Evolutionary conservation across 1,284 basidiomycete species (phyloP).

Genomic region (Rhodotorula sp.): DNA sequence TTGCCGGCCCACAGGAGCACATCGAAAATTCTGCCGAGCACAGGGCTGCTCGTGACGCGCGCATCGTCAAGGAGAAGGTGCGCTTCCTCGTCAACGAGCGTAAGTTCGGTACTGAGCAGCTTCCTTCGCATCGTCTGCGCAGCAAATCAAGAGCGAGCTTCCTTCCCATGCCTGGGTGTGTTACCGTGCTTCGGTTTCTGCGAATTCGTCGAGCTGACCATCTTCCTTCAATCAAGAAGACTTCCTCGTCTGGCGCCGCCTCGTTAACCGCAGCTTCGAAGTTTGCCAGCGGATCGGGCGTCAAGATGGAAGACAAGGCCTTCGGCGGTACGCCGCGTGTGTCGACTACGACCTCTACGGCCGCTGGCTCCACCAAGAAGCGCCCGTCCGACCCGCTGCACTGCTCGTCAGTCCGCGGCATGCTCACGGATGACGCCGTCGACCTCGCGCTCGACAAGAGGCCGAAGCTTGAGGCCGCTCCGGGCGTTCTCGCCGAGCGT

Average conservation of each 20-base stretch:
- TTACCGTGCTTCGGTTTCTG: no score
- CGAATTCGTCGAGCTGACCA: neutral
- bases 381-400: constrained; percentile 7
- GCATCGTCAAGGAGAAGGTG: constrained; percentile 3
- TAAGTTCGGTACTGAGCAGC: neutral
- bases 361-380: constrained; percentile 12
- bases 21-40: neutral
- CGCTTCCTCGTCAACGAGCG: no score
- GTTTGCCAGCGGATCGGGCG: constrained; percentile 7
- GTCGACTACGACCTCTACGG: neutral
- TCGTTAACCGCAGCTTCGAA: neutral
- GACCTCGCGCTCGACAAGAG: constrained; percentile 18
- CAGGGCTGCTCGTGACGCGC: constrained; percentile 2
- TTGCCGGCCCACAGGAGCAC: constrained; percentile 13
- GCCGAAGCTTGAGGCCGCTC: constrained; percentile 11
- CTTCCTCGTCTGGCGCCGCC: neutral
- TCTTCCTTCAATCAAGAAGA: neutral
- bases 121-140: no score
- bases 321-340: neutral
- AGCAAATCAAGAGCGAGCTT: constrained; percentile 11
- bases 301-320: neutral
- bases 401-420: constrained; percentile 4
- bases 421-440: constrained; percentile 12
- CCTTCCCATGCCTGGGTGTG: constrained; percentile 8
- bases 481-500: neutral